These are phyloP conservation scores for Patellaria atrata DNA, from an alignment of 495 filamentous ascomycete genomes.

Conservation along the genomic window DNA sequence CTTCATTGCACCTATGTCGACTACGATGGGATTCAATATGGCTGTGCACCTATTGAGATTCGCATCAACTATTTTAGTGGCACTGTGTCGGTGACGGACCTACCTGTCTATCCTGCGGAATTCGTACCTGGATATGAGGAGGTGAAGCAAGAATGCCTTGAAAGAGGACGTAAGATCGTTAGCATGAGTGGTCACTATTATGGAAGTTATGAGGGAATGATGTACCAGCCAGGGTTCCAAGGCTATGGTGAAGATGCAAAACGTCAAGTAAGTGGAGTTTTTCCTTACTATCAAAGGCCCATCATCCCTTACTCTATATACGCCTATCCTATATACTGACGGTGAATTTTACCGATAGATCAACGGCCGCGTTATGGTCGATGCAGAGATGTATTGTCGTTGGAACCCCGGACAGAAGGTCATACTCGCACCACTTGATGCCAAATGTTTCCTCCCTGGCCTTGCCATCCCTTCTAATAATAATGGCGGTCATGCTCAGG, in stretches of 20 bases:
- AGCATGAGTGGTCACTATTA: too few relatives aligned
- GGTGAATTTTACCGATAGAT: too few relatives aligned
- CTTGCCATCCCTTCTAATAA: too few relatives aligned
- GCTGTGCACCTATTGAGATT: constrained; percentile 33
- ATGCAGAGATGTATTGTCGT: constrained; percentile 16
- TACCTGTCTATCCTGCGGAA: constrained; percentile 41
- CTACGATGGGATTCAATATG: constrained; percentile 43
- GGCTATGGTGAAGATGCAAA: too few relatives aligned
- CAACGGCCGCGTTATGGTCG: constrained; percentile 13
- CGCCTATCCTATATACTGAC: too few relatives aligned
- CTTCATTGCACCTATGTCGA: constrained; percentile 35
- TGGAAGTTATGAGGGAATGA: too few relatives aligned
- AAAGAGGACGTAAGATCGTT: too few relatives aligned
- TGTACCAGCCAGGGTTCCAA: too few relatives aligned
- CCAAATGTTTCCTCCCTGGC: constrained; percentile 8
- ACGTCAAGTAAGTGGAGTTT: too few relatives aligned
- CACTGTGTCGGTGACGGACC: constrained; percentile 38
- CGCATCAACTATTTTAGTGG: constrained; percentile 38
- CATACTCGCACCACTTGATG: constrained; percentile 7
- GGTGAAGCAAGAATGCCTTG: constrained; percentile 22
- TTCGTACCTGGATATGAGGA: constrained; percentile 34
- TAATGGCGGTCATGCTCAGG: too few relatives aligned
- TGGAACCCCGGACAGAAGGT: constrained; percentile 3
- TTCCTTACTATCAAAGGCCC: too few relatives aligned
- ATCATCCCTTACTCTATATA: too few relatives aligned